Percentiles rank a stretch among this genome's conserved stretches.
Conservation (phyloP, 2,329 filamentous ascomycete species). For the Tolypocladium endophyticum region DNA sequence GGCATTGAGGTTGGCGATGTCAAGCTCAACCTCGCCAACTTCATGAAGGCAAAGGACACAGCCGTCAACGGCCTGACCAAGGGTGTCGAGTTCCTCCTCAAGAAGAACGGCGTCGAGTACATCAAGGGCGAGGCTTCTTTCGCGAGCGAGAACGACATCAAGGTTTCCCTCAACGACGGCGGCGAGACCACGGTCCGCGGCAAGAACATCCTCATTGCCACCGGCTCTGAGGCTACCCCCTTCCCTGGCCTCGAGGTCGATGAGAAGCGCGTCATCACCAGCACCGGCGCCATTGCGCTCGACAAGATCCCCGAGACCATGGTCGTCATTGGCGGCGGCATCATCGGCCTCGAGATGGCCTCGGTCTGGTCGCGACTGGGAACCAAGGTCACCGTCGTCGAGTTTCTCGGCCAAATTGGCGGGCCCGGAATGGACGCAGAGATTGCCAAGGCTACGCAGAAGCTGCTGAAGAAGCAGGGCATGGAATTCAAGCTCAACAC, state of each 20-base stretch:
- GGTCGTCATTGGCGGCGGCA: constrained; percentile 95
- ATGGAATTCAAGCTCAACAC: constrained; percentile 98
- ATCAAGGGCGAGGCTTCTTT: constrained; percentile 88
- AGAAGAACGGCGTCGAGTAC: constrained; percentile 99
- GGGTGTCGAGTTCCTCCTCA: constrained; percentile 95
- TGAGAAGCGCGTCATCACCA: constrained; percentile 94
- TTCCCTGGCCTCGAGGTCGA: constrained; percentile 95
- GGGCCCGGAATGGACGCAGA: constrained; percentile 96
- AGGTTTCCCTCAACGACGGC: constrained; percentile 81
- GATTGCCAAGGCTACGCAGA: constrained; percentile 83
- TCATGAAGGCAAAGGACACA: constrained; percentile 98
- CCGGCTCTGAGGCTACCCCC: constrained; percentile 87
- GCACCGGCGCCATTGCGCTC: constrained; percentile 85
- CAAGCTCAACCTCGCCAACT: constrained; percentile 84
- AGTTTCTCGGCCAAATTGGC: constrained; percentile 93
- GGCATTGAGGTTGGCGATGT: constrained; percentile 97
- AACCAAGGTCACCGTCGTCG: constrained; percentile 90
- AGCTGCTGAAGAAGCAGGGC: constrained; percentile 90
- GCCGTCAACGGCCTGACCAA: constrained; percentile 86
- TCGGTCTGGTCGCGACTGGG: constrained; percentile 96
- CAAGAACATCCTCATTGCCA: constrained; percentile 98
- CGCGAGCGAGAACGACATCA: constrained; percentile 80
- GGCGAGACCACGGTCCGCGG: constrained; percentile 77
- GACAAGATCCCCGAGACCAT: constrained; percentile 90
- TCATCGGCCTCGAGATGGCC: constrained; percentile 97